Evolutionary conservation across 1,139 yeast genomes (phyloP).

Genomic region (Waltiozyma solani): DNA sequence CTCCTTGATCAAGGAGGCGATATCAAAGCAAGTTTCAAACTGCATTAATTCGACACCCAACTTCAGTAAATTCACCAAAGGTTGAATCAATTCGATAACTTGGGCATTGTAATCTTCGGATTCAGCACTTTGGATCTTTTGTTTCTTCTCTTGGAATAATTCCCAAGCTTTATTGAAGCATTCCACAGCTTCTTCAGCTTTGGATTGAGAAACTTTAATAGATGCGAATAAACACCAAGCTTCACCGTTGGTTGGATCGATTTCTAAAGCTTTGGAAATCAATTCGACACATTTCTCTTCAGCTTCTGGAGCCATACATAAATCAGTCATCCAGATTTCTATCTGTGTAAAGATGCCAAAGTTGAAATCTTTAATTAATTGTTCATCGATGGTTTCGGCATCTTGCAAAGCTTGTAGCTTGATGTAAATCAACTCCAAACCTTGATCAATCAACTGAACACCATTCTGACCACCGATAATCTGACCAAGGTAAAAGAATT

Average conservation of each 20-base stretch:
- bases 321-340: slow-evolving; percentile 98
- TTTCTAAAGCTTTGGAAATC: slow-evolving; percentile 51
- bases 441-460: slow-evolving; percentile 50
- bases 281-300: slow-evolving; percentile 70
- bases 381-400: slow-evolving; percentile 12
- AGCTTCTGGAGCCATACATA: slow-evolving; percentile 90
- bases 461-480: slow-evolving; percentile 81
- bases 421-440: slow-evolving; percentile 33
- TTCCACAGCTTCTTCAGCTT: slow-evolving; percentile 57
- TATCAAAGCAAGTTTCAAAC: slow-evolving; percentile 53
- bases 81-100: slow-evolving; percentile 55
- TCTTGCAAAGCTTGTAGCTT: slow-evolving; percentile 19
- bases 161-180: slow-evolving; percentile 72
- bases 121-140: slow-evolving; percentile 28
- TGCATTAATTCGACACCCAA: slow-evolving; percentile 70
- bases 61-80: slow-evolving; percentile 58
- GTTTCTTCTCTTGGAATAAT: slow-evolving; percentile 44
- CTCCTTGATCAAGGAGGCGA: slow-evolving; percentile 54
- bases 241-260: slow-evolving; percentile 56
- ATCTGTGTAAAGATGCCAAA: slow-evolving; percentile 79
- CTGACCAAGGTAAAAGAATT: slow-evolving; percentile 86
- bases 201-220: slow-evolving; percentile 82
- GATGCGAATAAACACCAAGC: slow-evolving; percentile 78
- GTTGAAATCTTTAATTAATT: slow-evolving; percentile 35
- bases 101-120: slow-evolving; percentile 35